Evolutionary conservation across 2,329 filamentous ascomycete species (phyloP).

Genomic region (Lizonia empirigonia): DNA sequence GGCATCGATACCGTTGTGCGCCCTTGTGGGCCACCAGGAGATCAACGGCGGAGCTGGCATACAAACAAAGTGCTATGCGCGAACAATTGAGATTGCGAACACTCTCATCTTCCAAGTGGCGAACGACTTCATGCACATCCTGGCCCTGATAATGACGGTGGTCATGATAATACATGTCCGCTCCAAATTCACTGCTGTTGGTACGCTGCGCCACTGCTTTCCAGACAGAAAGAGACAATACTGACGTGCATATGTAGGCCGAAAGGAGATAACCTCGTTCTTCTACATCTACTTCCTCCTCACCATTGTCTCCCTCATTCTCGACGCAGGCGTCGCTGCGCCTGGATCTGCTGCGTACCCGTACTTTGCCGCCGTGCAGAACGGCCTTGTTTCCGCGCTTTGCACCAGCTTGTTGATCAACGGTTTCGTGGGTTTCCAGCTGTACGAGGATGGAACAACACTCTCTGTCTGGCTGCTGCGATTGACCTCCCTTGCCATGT

Average conservation of each 20-base stretch:
- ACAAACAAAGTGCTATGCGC: conserved; percentile 87
- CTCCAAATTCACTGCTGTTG: conserved; percentile 97
- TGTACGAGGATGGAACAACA: conserved; percentile 95
- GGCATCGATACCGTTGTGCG: conserved; percentile 85
- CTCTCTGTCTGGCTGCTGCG: conserved; percentile 93
- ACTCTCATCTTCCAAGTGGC: conserved; percentile 98
- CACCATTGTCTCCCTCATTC: conserved; percentile 83
- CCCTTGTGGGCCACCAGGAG: conserved; percentile 76
- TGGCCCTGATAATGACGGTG: conserved; percentile 87
- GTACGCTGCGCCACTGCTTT: conserved; percentile 66
- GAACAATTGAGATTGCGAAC: conserved; percentile 94
- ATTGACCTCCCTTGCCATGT: conserved; percentile 77
- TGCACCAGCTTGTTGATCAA: conserved; percentile 93
- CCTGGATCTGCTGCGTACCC: conserved; percentile 80
- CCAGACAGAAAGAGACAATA: not conserved
- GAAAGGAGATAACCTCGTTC: conserved; percentile 80
- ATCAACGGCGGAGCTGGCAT: conserved; percentile 76
- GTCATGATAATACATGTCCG: conserved; percentile 97
- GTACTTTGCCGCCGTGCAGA: conserved; percentile 89
- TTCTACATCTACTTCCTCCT: conserved; percentile 97
- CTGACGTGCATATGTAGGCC: conserved; percentile 53
- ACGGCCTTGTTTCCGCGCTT: conserved; percentile 81
- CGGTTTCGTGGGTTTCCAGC: conserved; percentile 96
- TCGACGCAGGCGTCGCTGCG: conserved; percentile 91
- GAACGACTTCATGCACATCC: conserved; percentile 88